Conservation (phyloP, 129 eudicot species). For the Artemisia tridentata region DNA sequence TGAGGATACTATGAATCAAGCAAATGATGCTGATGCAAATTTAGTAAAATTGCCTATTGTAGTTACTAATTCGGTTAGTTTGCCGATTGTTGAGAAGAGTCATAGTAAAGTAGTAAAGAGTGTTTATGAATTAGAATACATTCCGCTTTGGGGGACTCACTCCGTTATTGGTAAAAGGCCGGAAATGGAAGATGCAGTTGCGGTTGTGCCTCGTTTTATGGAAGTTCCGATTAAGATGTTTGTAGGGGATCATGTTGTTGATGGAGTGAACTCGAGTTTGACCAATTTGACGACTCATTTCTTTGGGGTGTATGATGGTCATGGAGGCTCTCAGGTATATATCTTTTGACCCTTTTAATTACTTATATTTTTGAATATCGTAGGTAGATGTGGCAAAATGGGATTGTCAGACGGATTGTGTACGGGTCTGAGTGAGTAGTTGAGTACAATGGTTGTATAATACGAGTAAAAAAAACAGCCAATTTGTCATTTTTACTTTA, state of each 20-base stretch:
- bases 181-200: constrained; percentile 91
- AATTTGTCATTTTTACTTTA: no score
- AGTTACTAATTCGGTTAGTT: constrained; percentile 48
- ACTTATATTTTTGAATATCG: background rate
- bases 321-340: constrained; percentile 80
- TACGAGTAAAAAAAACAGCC: no score
- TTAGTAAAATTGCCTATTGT: constrained; percentile 48
- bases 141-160: constrained; percentile 84
- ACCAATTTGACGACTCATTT: constrained; percentile 53
- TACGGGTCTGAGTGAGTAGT: no score
- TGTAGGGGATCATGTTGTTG: constrained; percentile 37
- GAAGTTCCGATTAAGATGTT: constrained; percentile 66
- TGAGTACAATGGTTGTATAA: no score
- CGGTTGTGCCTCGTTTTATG: constrained; percentile 55
- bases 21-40: constrained; percentile 39
- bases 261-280: constrained; percentile 48
- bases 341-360: background rate
- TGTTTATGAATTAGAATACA: constrained; percentile 57
- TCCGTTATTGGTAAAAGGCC: constrained; percentile 69
- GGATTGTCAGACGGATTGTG: background rate
- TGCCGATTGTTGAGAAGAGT: constrained; percentile 41
- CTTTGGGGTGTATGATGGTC: constrained; percentile 82
- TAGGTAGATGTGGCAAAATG: background rate
- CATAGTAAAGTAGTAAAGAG: constrained; percentile 40
- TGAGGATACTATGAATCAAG: constrained; percentile 36